Evolutionary conservation across 1,139 yeast genomes (phyloP), one percentile per base, ranked within the genome.

Genomic region (Yamadazyma pseudoaaseri): DNA sequence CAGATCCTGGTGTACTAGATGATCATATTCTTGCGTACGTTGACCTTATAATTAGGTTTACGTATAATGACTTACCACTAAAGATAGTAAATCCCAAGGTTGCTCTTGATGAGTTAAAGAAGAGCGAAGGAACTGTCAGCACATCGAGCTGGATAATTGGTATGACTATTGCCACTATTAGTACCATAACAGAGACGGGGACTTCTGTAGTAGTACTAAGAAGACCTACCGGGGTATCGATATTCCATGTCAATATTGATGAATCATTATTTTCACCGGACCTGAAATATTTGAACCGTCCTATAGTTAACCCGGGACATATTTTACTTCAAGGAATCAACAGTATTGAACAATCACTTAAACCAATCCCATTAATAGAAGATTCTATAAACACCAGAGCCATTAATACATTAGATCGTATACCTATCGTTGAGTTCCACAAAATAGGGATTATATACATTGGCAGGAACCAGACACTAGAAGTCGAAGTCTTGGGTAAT

Each of bases 361-460:
- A 63, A 38, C 73, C 74, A 2, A 41, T 65, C 3, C 66, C 73
- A 0, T 43, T 68, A 6, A 44, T 70, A 11, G 70, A 65, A 16
- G 86, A 80, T 38, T 55, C 78, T 0, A 58, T 72, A 1, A 66
- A 78, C 0, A 52, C 58, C 7, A 65, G 95, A 26, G 86, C 92
- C 0, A 52, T 87, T 18, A 57, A 73, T 3, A 71, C 81, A 4
- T 65, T 87, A 41, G 96, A 87, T 51, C 60, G 90, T 13, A 79
- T 85, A 2, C 95, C 96, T 0, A 80, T 82, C 7, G 85, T 84
- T 8, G 86, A 82, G 34, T 82, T 81, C 47, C 89, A 82, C 55
- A 87, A 86, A 53, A 74, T 84, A 26, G 96, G 96, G 0, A 64
- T 87, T 11, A 49, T 87, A 11, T 87, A 86, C 52, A 76, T 86